Evolutionary conservation across 495 filamentous ascomycete genomes (phyloP), one percentile per base, ranked within the genome.

Genomic region (Astrothelium subdiscretum): DNA sequence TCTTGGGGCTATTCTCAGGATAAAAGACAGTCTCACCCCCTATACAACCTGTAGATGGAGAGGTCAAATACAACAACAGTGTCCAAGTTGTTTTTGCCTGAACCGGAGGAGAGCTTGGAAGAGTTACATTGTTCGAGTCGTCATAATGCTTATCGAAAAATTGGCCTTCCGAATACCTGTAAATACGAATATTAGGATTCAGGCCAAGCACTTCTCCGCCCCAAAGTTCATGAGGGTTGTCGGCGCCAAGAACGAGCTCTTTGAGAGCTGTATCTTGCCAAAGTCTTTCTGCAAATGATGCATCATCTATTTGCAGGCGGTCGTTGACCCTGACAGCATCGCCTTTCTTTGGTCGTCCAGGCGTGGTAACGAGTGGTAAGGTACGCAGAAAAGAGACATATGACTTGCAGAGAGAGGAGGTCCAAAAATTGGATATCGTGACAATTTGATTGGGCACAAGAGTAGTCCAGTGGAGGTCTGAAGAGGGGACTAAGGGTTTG

Each of bases 21-120:
- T 96, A 94, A 73, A 97, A 97, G 44, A 94, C 87, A 0, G 92
- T 97, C 69, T 96, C 90, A 43, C 92, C 92, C 27, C 92, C 92
- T 11, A 77, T 66, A 64, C 90, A 87, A 10, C 85, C 87, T 0
- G 86, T 86, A 2, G 75, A 71, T 2, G 80, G 77, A 2, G 85
- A 85, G 0, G 87, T 91, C 32, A 97, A 81, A 67, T 97, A 97
- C 58, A 96, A 83, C 0, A 96, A 80, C 5, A 96, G 80, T 0
- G 92, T 96, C 91, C 92, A 97, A 0, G 92, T 96, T 18, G 92
- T 96, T 68, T 83, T 85, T 1, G 83, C 88, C n/a, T 78, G 78
- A 3, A 77, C 69, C n/a, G 78, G 62, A 10, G 71, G 67, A 26
- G 76, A 67, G 0, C 80, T 73, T 3, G 77, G 75, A 48, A 91